Percentiles rank a stretch among this genome's conserved stretches.
These are phyloP conservation scores for Ogataea trehalophila DNA, from an alignment of 805 yeast species.

Conservation along the genomic window DNA sequence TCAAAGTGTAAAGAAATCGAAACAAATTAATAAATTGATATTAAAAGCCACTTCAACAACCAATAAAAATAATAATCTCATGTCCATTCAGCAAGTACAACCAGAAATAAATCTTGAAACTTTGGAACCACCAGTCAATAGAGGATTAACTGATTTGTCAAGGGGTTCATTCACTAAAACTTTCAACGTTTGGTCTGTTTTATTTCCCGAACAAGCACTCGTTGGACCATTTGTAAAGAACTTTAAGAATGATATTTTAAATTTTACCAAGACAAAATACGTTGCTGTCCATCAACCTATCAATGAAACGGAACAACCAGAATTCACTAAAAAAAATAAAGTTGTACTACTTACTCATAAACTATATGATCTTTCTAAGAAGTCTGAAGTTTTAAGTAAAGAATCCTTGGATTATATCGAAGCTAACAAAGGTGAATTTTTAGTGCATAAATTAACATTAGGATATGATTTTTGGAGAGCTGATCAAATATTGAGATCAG, in stretches of 20 bases:
- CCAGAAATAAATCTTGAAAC: constrained; percentile 10
- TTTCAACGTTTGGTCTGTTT: constrained; percentile 62
- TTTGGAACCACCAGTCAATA: constrained; percentile 58
- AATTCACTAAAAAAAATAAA: constrained; percentile 29
- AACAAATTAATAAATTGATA: too few relatives aligned
- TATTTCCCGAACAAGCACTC: constrained; percentile 60
- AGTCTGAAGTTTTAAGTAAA: constrained; percentile 34
- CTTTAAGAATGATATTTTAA: constrained; percentile 56
- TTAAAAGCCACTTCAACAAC: neutral
- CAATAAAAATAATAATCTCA: too few relatives aligned
- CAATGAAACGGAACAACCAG: constrained; percentile 31
- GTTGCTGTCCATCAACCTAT: neutral
- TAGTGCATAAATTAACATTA: constrained; percentile 50
- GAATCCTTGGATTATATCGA: constrained; percentile 42
- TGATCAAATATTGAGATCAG: constrained; percentile 76
- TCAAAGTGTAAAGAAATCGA: too few relatives aligned
- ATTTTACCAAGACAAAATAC: constrained; percentile 45
- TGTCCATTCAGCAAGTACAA: neutral
- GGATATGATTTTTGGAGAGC: constrained; percentile 82
- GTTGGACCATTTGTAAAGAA: constrained; percentile 59
- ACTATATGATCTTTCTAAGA: constrained; percentile 35
- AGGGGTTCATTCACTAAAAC: constrained; percentile 53
- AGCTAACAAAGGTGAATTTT: constrained; percentile 41
- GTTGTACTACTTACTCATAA: constrained; percentile 53
- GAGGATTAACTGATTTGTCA: constrained; percentile 64